Conservation (phyloP, 805 yeast species). For the Groenewaldozyma salmanticensis region DNA sequence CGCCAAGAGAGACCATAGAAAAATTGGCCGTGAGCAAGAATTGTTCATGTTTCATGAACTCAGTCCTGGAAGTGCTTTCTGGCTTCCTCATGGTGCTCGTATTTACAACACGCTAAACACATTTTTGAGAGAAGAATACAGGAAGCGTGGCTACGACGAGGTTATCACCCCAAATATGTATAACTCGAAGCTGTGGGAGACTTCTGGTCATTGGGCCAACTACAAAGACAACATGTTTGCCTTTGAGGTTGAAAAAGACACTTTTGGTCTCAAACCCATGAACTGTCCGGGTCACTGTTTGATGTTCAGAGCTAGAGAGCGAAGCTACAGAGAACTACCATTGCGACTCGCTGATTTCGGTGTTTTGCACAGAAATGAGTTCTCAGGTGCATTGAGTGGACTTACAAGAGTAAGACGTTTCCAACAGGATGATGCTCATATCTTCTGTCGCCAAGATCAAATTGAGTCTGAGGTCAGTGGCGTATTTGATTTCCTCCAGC, state of each 20-base stretch:
- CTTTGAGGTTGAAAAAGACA: slow-evolving; percentile 94
- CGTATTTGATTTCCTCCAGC: slow-evolving; percentile 76
- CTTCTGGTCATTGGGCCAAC: slow-evolving; percentile 98
- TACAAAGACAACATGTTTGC: slow-evolving; percentile 97
- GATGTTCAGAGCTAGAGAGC: slow-evolving; percentile 82
- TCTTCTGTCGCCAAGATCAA: slow-evolving; percentile 76
- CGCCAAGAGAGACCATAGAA: slow-evolving; percentile 84
- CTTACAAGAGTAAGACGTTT: slow-evolving; percentile 96
- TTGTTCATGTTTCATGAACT: slow-evolving; percentile 89
- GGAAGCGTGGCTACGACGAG: slow-evolving; percentile 92
- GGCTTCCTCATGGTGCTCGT: slow-evolving; percentile 99
- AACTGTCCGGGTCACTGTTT: slow-evolving; percentile 95
- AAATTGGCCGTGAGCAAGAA: slow-evolving; percentile 93
- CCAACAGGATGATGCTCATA: slow-evolving; percentile 99
- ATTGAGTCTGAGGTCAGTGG: slow-evolving; percentile 11
- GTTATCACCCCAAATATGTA: slow-evolving; percentile 99
- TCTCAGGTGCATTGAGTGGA: slow-evolving; percentile 88
- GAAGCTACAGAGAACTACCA: slow-evolving; percentile 94
- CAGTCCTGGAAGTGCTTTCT: slow-evolving; percentile 97
- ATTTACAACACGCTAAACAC: slow-evolving; percentile 84
- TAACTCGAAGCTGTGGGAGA: slow-evolving; percentile 95
- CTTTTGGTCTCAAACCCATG: slow-evolving; percentile 93
- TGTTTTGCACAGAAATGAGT: slow-evolving; percentile 94
- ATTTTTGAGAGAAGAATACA: slow-evolving; percentile 73
- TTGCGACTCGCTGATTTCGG: slow-evolving; percentile 99